Conservation (phyloP, 352 stramenopile species). For the Phytophthora rubi region DNA sequence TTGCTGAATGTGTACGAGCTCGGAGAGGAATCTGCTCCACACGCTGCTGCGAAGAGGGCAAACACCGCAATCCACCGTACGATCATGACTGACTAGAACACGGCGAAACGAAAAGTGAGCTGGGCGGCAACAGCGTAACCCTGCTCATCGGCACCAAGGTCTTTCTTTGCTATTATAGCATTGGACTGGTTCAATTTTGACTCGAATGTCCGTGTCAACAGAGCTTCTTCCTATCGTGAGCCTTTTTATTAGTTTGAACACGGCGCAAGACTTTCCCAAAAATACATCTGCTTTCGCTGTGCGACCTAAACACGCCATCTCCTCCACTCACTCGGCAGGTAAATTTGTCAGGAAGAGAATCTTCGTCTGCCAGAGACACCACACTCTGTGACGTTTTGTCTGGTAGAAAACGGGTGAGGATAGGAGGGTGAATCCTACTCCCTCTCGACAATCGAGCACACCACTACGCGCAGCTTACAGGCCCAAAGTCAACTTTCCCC, state of each 20-base stretch:
- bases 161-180: conserved; percentile 1
- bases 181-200: neutral
- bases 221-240: neutral
- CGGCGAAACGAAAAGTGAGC: conserved; percentile 23
- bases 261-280: conserved; percentile 20
- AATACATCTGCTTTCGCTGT: conserved; percentile 19
- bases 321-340: conserved; percentile 12
- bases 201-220: conserved; percentile 11
- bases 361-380: conserved; percentile 26
- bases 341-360: conserved; percentile 7
- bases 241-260: conserved; percentile 17
- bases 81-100: conserved; percentile 13
- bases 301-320: conserved; percentile 6
- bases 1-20: conserved; percentile 12
- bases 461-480: neutral
- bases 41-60: neutral
- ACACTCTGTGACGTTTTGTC: conserved; percentile 12
- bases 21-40: conserved; percentile 1
- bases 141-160: neutral
- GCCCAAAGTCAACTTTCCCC: neutral
- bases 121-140: neutral
- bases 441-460: conserved; percentile 6
- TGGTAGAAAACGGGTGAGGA: neutral
- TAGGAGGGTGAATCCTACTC: neutral
- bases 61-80: conserved; percentile 7